A percentile compares a stretch with the other conserved stretches of the same genome.
phyloP scores from a whole-genome alignment of 768 basidiomycete species.

The Boletus tylopilopsis region DNA sequence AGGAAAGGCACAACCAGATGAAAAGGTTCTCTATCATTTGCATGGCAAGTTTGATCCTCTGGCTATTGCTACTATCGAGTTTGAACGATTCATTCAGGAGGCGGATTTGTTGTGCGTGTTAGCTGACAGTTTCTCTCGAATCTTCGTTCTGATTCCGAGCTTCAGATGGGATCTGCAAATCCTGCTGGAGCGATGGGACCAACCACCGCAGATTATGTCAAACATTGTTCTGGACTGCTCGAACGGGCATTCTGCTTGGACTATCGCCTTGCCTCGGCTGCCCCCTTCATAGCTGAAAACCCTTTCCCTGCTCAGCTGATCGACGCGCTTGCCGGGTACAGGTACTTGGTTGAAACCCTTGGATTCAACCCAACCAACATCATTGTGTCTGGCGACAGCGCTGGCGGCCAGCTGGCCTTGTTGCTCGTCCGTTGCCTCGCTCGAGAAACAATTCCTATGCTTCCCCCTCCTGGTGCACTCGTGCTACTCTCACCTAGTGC shows the following conservation, averaged over 20 bases:
- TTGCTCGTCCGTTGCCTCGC: not conserved
- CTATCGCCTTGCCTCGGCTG: constrained; percentile 1
- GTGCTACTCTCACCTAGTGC: not conserved
- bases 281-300: not conserved
- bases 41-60: not conserved
- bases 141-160: not conserved
- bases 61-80: too few relatives aligned
- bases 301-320: not conserved
- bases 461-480: not conserved
- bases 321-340: constrained; percentile 5
- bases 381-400: constrained; percentile 3
- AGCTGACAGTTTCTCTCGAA: not conserved
- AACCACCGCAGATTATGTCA: not conserved
- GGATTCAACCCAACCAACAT: constrained; percentile 3
- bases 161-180: constrained; percentile 1
- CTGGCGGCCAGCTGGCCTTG: constrained; percentile 1
- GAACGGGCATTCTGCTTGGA: constrained; percentile 1
- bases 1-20: constrained; percentile 2
- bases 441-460: not conserved
- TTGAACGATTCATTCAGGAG: not conserved
- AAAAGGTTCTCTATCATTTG: constrained; percentile 4
- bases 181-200: not conserved
- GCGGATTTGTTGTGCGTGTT: not conserved
- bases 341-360: not conserved
- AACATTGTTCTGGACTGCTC: not conserved